These are phyloP conservation scores for Lanmaoa pseudosensibilis DNA, from an alignment of 768 basidiomycete species.

Conservation along the genomic window DNA sequence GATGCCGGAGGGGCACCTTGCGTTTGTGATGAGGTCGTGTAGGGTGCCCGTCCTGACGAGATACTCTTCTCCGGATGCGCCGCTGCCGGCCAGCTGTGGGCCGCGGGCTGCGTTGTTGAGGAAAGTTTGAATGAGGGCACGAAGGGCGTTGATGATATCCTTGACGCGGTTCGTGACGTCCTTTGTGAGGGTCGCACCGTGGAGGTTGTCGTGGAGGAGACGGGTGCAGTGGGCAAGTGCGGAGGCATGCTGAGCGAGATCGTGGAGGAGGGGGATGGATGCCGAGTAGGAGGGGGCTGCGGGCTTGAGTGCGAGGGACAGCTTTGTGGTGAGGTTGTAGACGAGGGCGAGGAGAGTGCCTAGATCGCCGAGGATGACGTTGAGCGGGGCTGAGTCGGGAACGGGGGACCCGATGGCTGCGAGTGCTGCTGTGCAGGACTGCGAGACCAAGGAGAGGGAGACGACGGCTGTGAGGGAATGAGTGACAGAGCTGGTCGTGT, in stretches of 20 bases:
- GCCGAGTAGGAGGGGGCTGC: slow-evolving; percentile 52
- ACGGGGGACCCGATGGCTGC: not conserved
- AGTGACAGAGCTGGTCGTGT: no score
- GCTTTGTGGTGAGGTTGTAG: slow-evolving; percentile 56
- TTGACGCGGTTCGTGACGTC: slow-evolving; percentile 43
- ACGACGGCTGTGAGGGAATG: not conserved
- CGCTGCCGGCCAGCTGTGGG: slow-evolving; percentile 15
- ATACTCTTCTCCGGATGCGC: slow-evolving; percentile 42
- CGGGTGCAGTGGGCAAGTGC: slow-evolving; percentile 51
- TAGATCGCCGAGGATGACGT: slow-evolving; percentile 54
- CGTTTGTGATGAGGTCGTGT: slow-evolving; percentile 58
- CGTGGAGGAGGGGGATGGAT: slow-evolving; percentile 50
- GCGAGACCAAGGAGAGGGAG: slow-evolving; percentile 11
- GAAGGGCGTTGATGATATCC: slow-evolving; percentile 46
- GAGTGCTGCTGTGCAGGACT: slow-evolving; percentile 25
- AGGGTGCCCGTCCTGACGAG: slow-evolving; percentile 58
- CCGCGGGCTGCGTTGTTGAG: slow-evolving; percentile 34
- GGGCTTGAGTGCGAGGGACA: slow-evolving; percentile 63
- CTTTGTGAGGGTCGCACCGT: slow-evolving; percentile 48
- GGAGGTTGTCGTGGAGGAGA: slow-evolving; percentile 39
- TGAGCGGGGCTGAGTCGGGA: slow-evolving; percentile 10
- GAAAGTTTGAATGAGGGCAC: slow-evolving; percentile 45
- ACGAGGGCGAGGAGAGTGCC: slow-evolving; percentile 57
- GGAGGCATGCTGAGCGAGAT: slow-evolving; percentile 49
- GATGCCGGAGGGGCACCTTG: slow-evolving; percentile 46